Evolutionary conservation across 2,329 filamentous ascomycete genomes (phyloP).

Genomic region (Whalleya microplaca): DNA sequence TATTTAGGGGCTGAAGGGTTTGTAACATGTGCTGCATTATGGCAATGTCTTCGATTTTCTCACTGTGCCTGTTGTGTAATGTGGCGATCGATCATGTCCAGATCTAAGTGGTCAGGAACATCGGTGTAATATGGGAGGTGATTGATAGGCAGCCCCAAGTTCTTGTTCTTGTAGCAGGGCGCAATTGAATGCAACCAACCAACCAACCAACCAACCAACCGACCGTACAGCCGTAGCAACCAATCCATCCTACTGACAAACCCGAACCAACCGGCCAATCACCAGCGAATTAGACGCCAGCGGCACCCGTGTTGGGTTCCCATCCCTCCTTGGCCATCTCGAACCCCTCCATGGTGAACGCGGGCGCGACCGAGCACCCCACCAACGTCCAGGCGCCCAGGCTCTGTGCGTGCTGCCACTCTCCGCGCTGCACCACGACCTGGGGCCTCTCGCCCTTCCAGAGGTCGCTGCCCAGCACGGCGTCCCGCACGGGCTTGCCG

Average conservation of each 20-base stretch:
- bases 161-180: neutral
- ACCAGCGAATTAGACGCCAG: neutral
- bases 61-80: neutral
- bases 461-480: constrained; percentile 46
- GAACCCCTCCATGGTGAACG: constrained; percentile 32
- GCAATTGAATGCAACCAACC: neutral
- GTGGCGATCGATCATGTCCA: neutral
- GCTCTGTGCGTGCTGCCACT: constrained; percentile 52
- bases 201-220: neutral
- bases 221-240: too few species aligned
- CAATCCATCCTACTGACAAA: too few species aligned
- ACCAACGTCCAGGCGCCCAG: constrained; percentile 53
- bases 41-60: neutral
- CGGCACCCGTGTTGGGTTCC: constrained; percentile 25
- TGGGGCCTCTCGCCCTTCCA: constrained; percentile 46
- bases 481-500: constrained; percentile 41
- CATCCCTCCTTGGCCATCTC: constrained; percentile 33
- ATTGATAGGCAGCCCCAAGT: neutral
- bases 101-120: neutral
- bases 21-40: neutral
- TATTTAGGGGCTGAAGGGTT: neutral
- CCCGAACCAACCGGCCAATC: neutral
- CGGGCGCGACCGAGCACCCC: constrained; percentile 37
- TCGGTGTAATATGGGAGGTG: neutral
- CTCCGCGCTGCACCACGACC: constrained; percentile 42